Conservation (phyloP, 768 basidiomycete genomes). For the Lactifluus piperatus region DNA sequence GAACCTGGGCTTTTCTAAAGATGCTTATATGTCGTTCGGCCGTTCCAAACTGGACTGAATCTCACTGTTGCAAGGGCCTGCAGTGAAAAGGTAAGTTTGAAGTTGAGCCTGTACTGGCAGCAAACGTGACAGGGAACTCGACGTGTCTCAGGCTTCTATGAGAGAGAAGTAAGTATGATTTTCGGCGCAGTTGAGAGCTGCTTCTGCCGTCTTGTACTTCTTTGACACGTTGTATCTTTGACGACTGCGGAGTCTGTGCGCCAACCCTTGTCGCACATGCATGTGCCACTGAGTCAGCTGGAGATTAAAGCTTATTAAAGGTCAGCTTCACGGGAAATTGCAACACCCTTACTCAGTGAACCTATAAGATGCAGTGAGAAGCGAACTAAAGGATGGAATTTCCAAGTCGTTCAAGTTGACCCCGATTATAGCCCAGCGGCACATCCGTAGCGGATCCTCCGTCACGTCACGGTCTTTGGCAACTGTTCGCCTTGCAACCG, state of each 20-base stretch:
- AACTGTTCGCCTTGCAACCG: background rate
- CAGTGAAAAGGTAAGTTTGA: background rate
- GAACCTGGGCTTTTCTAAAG: background rate
- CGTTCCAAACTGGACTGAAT: background rate
- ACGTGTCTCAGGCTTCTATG: background rate
- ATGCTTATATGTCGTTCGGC: background rate
- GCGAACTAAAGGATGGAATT: background rate
- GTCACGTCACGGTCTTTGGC: background rate
- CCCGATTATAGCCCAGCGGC: background rate
- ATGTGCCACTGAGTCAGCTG: too few species aligned
- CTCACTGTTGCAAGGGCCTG: background rate
- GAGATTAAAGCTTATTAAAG: too few species aligned
- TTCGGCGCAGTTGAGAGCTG: background rate
- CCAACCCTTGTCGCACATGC: too few species aligned
- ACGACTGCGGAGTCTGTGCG: background rate
- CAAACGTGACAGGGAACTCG: background rate
- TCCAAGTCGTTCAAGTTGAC: background rate
- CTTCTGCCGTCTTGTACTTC: background rate
- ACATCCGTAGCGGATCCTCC: background rate
- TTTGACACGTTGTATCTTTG: background rate
- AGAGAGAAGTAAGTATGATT: background rate
- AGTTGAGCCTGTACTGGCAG: background rate
- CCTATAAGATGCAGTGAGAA: background rate
- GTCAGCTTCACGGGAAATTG: too few species aligned
- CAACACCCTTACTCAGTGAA: background rate